Conservation (phyloP, 1,284 basidiomycete species). For the Puccinia coronata region DNA sequence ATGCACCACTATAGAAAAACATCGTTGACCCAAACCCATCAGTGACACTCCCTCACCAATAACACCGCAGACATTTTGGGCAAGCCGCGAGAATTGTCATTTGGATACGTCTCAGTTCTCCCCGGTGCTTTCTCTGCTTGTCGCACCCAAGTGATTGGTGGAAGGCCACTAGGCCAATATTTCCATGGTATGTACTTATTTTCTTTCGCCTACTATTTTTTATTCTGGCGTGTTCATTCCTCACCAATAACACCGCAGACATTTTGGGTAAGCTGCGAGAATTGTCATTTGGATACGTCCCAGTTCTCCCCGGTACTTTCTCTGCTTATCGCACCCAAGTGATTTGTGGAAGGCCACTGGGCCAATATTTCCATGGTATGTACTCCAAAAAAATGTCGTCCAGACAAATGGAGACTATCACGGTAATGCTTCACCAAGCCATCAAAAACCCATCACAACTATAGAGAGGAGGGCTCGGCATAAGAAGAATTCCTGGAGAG, state of each 20-base stretch:
- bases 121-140: conserved; percentile 97
- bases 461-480: too few species aligned
- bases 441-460: too few species aligned
- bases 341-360: conserved; percentile 85
- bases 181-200: conserved; percentile 75
- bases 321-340: conserved; percentile 89
- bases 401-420: too few species aligned
- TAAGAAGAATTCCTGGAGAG: too few species aligned
- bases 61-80: conserved; percentile 63
- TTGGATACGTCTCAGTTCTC: conserved; percentile 91
- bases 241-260: too few species aligned
- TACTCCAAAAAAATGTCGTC: too few species aligned
- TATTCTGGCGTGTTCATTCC: too few species aligned
- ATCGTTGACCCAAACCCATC: neutral
- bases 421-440: too few species aligned
- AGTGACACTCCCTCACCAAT: too few species aligned
- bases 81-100: conserved; percentile 89
- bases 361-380: conserved; percentile 97
- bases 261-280: conserved; percentile 81
- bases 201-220: neutral
- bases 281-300: conserved; percentile 91
- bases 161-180: conserved; percentile 91
- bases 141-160: conserved; percentile 84
- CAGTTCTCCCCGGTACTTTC: conserved; percentile 93
- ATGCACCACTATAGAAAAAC: neutral